Conservation (phyloP, 345 rosid genomes). For the Ceriops zippeliana region DNA sequence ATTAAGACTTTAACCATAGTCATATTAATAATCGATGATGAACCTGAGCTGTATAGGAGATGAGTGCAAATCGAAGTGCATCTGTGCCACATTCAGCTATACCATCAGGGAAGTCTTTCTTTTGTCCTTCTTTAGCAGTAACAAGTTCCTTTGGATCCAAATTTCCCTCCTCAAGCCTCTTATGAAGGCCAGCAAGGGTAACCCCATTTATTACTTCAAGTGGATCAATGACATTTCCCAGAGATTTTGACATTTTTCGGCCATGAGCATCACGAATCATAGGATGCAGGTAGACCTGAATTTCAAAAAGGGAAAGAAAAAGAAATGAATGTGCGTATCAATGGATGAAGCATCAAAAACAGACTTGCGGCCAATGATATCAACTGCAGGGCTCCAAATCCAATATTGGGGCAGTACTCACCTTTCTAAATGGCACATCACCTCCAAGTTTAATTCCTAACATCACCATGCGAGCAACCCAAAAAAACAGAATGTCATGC, state of each 20-base stretch:
- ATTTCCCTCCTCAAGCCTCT: constrained; percentile 79
- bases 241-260: constrained; percentile 90
- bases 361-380: neutral
- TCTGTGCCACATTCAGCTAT: constrained; percentile 97
- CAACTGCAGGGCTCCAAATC: neutral
- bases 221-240: constrained; percentile 93
- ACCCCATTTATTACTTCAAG: constrained; percentile 88
- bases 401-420: constrained; percentile 25
- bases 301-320: neutral
- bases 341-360: constrained; percentile 3
- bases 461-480: constrained; percentile 99
- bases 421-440: constrained; percentile 87
- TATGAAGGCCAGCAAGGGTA: constrained; percentile 76
- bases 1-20: constrained; percentile 1
- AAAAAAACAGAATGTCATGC: constrained; percentile 90
- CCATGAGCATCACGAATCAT: constrained; percentile 99
- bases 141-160: constrained; percentile 65
- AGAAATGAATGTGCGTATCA: neutral
- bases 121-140: constrained; percentile 78
- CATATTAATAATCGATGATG: constrained; percentile 7
- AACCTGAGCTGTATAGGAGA: constrained; percentile 96
- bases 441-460: constrained; percentile 78
- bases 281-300: constrained; percentile 88
- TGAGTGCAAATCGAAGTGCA: constrained; percentile 96
- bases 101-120: constrained; percentile 81